Percentiles rank a stretch among this genome's conserved stretches.
Evolutionary conservation across 2,329 filamentous ascomycete genomes (phyloP).

Genomic region (Pseudogymnoascus sp.): DNA sequence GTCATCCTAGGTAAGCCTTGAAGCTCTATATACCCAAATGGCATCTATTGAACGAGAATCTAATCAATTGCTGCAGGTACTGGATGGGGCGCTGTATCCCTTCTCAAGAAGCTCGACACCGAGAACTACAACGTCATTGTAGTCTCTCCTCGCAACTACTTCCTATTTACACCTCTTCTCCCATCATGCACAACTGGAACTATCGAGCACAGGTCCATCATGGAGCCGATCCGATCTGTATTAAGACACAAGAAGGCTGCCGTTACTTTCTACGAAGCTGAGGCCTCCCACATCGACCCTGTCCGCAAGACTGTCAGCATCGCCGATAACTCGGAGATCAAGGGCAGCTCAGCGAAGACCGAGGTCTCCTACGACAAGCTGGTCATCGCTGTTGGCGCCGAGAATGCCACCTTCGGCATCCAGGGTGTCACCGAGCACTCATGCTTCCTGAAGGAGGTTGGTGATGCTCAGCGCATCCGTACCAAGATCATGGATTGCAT

Average conservation of each 20-base stretch:
- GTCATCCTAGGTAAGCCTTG: constrained; percentile 73
- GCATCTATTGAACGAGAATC: constrained; percentile 11
- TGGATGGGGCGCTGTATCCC: constrained; percentile 91
- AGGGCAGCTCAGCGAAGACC: constrained; percentile 71
- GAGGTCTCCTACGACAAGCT: constrained; percentile 98
- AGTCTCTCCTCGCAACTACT: constrained; percentile 97
- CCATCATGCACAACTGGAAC: constrained; percentile 96
- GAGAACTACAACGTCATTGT: constrained; percentile 99
- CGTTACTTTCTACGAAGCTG: constrained; percentile 96
- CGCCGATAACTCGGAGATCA: constrained; percentile 86
- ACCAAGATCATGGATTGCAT: constrained; percentile 99
- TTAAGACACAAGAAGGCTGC: constrained; percentile 87
- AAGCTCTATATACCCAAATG: neutral
- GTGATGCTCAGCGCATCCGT: constrained; percentile 89
- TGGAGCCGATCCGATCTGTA: constrained; percentile 97
- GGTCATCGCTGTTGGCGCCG: constrained; percentile 91
- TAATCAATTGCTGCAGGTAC: constrained; percentile 54
- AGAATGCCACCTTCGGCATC: constrained; percentile 98
- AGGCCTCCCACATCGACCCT: constrained; percentile 90
- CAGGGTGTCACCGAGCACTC: constrained; percentile 90
- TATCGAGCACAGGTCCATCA: constrained; percentile 98
- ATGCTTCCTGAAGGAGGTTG: constrained; percentile 98
- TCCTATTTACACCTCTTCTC: constrained; percentile 95
- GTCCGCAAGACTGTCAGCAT: constrained; percentile 83
- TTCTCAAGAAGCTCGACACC: constrained; percentile 97